phyloP scores from a whole-genome alignment of 257 asterid genomes.

The Solanum paucissectum region DNA sequence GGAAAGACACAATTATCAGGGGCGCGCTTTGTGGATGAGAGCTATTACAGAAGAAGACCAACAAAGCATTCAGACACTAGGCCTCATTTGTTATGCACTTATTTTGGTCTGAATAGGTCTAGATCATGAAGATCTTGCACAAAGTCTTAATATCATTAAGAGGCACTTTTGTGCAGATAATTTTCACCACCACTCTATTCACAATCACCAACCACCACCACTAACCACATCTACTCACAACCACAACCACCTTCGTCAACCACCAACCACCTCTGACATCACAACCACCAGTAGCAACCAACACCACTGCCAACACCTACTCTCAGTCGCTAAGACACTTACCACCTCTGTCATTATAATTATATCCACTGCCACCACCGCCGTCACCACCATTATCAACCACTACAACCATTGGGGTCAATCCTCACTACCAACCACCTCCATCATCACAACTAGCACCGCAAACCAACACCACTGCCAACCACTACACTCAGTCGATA shows the following conservation, averaged over 20 bases:
- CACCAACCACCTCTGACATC: background rate
- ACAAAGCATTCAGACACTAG: background rate
- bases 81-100: background rate
- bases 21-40: background rate
- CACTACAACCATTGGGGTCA: background rate
- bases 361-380: background rate
- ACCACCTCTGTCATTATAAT: background rate
- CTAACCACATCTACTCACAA: background rate
- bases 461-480: background rate
- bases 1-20: background rate
- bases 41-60: background rate
- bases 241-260: background rate
- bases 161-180: background rate
- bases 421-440: background rate
- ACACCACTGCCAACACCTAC: background rate
- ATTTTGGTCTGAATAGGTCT: background rate
- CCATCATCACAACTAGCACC: background rate
- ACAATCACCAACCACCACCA: background rate
- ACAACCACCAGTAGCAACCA: background rate
- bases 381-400: background rate
- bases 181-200: background rate
- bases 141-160: background rate
- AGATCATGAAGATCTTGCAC: background rate
- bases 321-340: background rate
- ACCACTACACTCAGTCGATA: background rate